Evolutionary conservation across 768 basidiomycete species (phyloP).

Genomic region (Hirschioporus abietinus): DNA sequence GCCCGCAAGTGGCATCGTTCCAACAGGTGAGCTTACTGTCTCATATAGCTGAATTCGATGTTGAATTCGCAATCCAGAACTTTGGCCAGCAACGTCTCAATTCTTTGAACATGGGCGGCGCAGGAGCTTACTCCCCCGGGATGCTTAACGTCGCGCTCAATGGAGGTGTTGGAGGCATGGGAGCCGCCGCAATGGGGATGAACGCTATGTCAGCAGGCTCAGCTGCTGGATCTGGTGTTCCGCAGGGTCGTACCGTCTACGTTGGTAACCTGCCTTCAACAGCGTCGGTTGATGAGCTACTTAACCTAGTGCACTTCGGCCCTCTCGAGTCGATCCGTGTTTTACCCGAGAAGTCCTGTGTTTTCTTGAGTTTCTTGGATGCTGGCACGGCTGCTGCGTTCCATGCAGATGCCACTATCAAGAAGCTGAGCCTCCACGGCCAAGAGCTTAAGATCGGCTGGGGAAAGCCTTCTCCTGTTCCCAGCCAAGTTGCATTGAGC

Average conservation of each 20-base stretch:
- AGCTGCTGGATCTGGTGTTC: background rate
- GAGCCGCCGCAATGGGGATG: background rate
- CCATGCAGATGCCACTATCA: constrained; percentile 93
- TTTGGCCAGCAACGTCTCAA: constrained; percentile 58
- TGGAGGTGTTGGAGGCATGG: constrained; percentile 46
- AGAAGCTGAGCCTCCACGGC: constrained; percentile 88
- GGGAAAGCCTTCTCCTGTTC: constrained; percentile 92
- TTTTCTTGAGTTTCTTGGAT: constrained; percentile 97
- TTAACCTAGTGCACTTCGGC: constrained; percentile 96
- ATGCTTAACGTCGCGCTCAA: constrained; percentile 70
- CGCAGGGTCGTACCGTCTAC: constrained; percentile 82
- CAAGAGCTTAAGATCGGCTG: constrained; percentile 99
- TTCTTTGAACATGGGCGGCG: constrained; percentile 57
- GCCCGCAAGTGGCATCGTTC: constrained; percentile 64
- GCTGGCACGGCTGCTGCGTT: constrained; percentile 90
- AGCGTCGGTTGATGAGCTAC: constrained; percentile 94
- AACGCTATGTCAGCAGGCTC: background rate
- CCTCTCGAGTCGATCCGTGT: constrained; percentile 94
- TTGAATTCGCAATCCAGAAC: constrained; percentile 24
- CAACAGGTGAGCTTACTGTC: constrained; percentile 44
- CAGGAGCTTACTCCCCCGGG: constrained; percentile 72
- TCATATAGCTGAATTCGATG: background rate
- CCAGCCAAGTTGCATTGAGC: constrained; percentile 78
- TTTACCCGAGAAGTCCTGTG: constrained; percentile 94
- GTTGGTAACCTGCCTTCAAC: constrained; percentile 94